Evolutionary conservation across 805 yeast species (phyloP).

Genomic region (Brettanomyces nanus): DNA sequence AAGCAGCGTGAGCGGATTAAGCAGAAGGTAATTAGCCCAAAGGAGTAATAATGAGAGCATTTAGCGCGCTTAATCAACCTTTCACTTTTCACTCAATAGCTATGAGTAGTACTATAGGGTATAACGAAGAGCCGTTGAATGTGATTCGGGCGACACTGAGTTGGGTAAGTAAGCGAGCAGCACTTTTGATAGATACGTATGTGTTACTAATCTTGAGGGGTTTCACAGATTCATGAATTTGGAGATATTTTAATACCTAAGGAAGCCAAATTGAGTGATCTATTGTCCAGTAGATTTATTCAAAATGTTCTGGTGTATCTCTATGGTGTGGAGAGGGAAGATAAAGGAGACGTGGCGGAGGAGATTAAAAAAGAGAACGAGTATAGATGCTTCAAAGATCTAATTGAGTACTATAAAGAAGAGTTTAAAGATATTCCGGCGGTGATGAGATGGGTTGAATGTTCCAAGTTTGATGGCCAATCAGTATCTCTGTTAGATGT

Average conservation of each 20-base stretch:
- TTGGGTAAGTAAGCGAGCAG: constrained; percentile 12
- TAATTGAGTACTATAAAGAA: background rate
- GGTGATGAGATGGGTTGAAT: background rate
- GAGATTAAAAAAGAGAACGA: background rate
- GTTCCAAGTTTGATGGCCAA: background rate
- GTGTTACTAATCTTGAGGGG: background rate
- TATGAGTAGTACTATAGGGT: background rate
- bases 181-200: background rate
- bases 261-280: constrained; percentile 5
- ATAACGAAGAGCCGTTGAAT: constrained; percentile 7
- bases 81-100: too few relatives aligned
- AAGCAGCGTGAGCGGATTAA: too few relatives aligned
- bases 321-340: background rate
- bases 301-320: background rate
- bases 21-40: too few relatives aligned
- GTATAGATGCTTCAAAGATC: background rate
- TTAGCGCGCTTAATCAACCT: too few relatives aligned
- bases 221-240: constrained; percentile 14
- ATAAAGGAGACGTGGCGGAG: background rate
- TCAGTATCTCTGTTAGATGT: background rate
- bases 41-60: too few relatives aligned
- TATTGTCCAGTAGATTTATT: background rate
- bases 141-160: constrained; percentile 15
- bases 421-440: background rate
- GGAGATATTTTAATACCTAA: constrained; percentile 9